Base-by-base conservation (phyloP, 176 grass and related monocot genomes). In the Saccharum spontaneum region DNA sequence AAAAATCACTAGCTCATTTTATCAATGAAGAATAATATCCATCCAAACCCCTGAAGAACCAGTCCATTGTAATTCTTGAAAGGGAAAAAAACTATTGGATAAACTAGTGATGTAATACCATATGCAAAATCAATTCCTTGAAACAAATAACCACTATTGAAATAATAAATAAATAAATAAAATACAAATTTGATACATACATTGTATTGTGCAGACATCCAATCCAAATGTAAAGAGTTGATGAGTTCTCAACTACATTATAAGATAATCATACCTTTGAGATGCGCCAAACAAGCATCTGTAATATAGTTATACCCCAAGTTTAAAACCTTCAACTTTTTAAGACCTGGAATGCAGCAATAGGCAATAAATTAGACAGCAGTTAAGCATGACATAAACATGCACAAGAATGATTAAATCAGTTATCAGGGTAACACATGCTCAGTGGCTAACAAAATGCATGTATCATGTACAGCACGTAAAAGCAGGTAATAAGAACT, bases 221-320 rank as follows among this genome's bases (percentile, higher is more conserved):
- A 67, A 73, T 75, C 28, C 61, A 67, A 78, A 67, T 40, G 8
- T 60, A 37, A 77, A 77, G 77, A 45, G 76, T 0, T n/a, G 14
- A 34, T 4, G 12, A 81, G 15, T 17, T 15, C 36, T 39, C 34
- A 54, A 75, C 18, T 40, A 38, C 64, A 81, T 55, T 6, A 55
- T n/a, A 84, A 73, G 10, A 46, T 57, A 85, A 4, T 26, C 33
- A 74, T 73, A 95, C 90, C 90, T 90, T 90, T 90, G 18, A 95
- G 80, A 78, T 98, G 87, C 83, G 91, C 75, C 84, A 98, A 89
- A 86, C 93, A 95, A 69, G 89, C 81, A 88, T 98, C 89, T 43
- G 89, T 94, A 62, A 98, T 94, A 78, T 84, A 28, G 79, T 94
- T 98, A 87, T 92, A 98, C 18, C 97, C 91, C 90, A 98, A 83